Percentiles rank a stretch among this genome's conserved stretches.
These are phyloP conservation scores for Naganishia cerealis DNA, from an alignment of 1,284 basidiomycete species.

Conservation along the genomic window DNA sequence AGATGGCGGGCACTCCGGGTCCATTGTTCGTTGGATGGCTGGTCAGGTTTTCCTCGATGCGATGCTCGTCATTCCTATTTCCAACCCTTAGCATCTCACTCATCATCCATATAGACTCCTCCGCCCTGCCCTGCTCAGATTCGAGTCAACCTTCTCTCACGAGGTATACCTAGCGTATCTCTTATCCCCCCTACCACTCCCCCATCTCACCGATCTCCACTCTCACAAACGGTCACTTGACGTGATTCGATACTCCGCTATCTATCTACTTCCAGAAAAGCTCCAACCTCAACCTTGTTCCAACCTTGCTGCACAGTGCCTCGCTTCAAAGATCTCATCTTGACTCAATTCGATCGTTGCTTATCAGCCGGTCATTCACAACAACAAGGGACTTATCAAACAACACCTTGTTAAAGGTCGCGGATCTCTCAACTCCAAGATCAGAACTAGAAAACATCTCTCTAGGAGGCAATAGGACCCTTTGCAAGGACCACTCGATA, in stretches of 20 bases:
- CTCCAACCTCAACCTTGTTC: neutral
- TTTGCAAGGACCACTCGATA: neutral
- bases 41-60: neutral
- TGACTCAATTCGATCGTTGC: conserved; percentile 5
- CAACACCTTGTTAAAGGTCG: conserved; percentile 2
- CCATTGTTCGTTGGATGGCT: neutral
- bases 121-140: neutral
- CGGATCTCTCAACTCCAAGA: conserved; percentile 6
- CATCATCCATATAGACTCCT: neutral
- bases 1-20: too few species aligned
- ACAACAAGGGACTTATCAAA: conserved; percentile 25
- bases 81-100: neutral
- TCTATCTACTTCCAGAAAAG: neutral
- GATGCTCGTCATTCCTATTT: neutral
- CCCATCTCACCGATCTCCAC: neutral
- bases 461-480: neutral
- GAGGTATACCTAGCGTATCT: conserved; percentile 13
- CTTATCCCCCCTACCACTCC: conserved; percentile 1
- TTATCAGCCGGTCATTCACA: neutral
- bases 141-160: conserved; percentile 7
- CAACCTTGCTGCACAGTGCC: neutral
- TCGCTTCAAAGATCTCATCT: neutral
- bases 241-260: conserved; percentile 15
- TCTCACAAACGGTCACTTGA: conserved; percentile 26
- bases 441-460: neutral